Conservation (phyloP, 495 filamentous ascomycete genomes). For the Lindgomyces ingoldianus region DNA sequence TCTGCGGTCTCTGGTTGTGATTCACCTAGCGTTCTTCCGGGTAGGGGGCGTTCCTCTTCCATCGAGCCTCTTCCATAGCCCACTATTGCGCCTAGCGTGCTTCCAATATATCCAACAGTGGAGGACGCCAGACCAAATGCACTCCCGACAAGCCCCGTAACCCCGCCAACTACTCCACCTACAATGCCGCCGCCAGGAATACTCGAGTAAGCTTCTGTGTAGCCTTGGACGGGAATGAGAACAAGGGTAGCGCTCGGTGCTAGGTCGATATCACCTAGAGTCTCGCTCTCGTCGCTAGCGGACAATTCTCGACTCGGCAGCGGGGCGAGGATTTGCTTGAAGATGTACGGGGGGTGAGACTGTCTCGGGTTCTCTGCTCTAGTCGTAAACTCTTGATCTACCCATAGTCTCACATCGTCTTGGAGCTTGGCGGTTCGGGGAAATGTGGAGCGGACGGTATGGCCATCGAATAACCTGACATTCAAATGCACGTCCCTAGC, state of each 20-base stretch:
- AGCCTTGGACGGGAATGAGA: slow-evolving; percentile 67
- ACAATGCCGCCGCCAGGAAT: slow-evolving; percentile 36
- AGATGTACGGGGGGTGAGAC: slow-evolving; percentile 58
- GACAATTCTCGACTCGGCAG: slow-evolving; percentile 71
- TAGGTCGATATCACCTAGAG: slow-evolving; percentile 66
- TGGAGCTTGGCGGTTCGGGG: slow-evolving; percentile 57
- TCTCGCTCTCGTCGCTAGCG: slow-evolving; percentile 69
- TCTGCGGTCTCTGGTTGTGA: background rate
- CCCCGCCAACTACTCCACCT: slow-evolving; percentile 16
- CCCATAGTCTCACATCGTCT: slow-evolving; percentile 71
- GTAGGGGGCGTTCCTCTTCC: background rate
- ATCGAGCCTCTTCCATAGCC: slow-evolving; percentile 10
- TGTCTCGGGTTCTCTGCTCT: background rate
- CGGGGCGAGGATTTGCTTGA: slow-evolving; percentile 82
- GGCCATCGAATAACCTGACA: slow-evolving; percentile 82
- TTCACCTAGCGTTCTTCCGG: background rate
- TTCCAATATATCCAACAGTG: slow-evolving; percentile 38
- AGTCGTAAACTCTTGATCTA: slow-evolving; percentile 53
- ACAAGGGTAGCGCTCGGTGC: slow-evolving; percentile 80
- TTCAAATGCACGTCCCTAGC: slow-evolving; percentile 63
- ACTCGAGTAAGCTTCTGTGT: slow-evolving; percentile 61
- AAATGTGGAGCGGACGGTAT: slow-evolving; percentile 73
- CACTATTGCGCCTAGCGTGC: slow-evolving; percentile 58
- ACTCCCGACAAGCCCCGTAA: slow-evolving; percentile 25
- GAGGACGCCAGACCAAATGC: slow-evolving; percentile 49